phyloP scores from a whole-genome alignment of 2,329 filamentous ascomycete species.

The Lachnellula cervina region DNA sequence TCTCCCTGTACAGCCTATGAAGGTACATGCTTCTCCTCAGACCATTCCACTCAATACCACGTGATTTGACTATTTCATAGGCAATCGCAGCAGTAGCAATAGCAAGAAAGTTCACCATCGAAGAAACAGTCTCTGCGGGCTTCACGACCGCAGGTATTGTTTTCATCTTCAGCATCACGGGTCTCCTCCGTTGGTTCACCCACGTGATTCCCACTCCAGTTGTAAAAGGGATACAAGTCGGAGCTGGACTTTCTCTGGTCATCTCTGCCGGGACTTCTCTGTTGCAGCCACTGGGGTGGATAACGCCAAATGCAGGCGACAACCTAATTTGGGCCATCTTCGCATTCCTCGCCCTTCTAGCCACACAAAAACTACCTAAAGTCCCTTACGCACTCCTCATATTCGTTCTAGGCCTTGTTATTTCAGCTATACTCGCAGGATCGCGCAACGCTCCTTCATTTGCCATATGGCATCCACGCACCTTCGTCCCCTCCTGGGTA shows the following conservation, averaged over 20 bases:
- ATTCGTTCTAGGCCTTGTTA: slow-evolving; percentile 61
- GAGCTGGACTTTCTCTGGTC: slow-evolving; percentile 78
- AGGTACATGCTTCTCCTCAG: slow-evolving; percentile 36
- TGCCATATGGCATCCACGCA: slow-evolving; percentile 54
- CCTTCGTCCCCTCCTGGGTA: slow-evolving; percentile 39
- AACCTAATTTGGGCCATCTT: slow-evolving; percentile 73
- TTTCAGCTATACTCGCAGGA: slow-evolving; percentile 50
- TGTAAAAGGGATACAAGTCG: slow-evolving; percentile 91
- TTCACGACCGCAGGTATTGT: slow-evolving; percentile 72
- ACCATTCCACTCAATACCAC: neutral
- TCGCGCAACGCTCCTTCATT: slow-evolving; percentile 44
- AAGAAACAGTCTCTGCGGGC: slow-evolving; percentile 76
- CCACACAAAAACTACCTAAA: slow-evolving; percentile 57
- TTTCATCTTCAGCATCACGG: slow-evolving; percentile 71
- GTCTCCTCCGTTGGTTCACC: slow-evolving; percentile 70
- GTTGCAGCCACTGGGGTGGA: slow-evolving; percentile 65
- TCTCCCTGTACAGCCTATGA: slow-evolving; percentile 85
- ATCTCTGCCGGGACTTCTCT: slow-evolving; percentile 69
- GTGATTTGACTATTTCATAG: slow-evolving; percentile 41
- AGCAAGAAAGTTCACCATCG: slow-evolving; percentile 57
- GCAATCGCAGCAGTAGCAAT: slow-evolving; percentile 92
- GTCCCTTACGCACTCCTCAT: slow-evolving; percentile 76
- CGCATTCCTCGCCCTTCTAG: slow-evolving; percentile 66
- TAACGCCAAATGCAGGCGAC: slow-evolving; percentile 60
- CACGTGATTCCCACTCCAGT: slow-evolving; percentile 70